Evolutionary conservation across 2,329 filamentous ascomycete species (phyloP), one percentile per base, ranked within the genome.

Genomic region (Talaromyces pinophilus): DNA sequence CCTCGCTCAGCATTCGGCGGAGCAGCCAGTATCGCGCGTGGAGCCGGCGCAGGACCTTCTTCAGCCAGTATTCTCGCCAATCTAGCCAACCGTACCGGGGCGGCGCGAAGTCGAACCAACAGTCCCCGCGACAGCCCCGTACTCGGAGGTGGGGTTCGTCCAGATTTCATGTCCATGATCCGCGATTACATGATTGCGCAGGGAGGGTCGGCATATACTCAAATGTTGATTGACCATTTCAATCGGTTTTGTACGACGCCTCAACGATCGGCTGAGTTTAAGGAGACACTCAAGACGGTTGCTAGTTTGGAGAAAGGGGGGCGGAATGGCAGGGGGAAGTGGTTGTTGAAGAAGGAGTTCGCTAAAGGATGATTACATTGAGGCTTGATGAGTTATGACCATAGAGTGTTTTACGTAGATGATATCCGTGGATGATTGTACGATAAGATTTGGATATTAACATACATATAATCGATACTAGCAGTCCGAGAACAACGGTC

Each of bases 151-250:
- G 83, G 85, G 76, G 83, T 84, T 0, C 86, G 52, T 33, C 35
- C 84, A 67, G 88, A 92, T 67, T 92, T 92, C 72, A 83, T 87
- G 70, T 83, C 82, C 59, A 83, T 91, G 82, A 96, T 97, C 65
- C 88, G 89, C 46, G 86, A 90, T 50, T 98, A 93, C 71, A 88
- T 98, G 70, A 84, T 85, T 54, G 84, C 87, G 28, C 92, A 96
- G 65, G 91, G 91, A 10, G 93, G 93, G 3, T 85, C 87, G 40
- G 92, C 91, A 5, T 88, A 92, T 5, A 93, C 91, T 50, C 92
- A 96, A 80, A 89, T 92, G 83, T 79, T 97, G 54, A 90, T 97
- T 28, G 91, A 96, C 73, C 92, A 97, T 73, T 98, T 97, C 78
- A 92, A 93, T 77, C 87, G 87, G 15, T 91, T 88, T 72, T 96